Percentiles rank a stretch among this genome's conserved stretches.
phyloP scores from a whole-genome alignment of 2,329 filamentous ascomycete species.

The Penicillium oxalicum region DNA sequence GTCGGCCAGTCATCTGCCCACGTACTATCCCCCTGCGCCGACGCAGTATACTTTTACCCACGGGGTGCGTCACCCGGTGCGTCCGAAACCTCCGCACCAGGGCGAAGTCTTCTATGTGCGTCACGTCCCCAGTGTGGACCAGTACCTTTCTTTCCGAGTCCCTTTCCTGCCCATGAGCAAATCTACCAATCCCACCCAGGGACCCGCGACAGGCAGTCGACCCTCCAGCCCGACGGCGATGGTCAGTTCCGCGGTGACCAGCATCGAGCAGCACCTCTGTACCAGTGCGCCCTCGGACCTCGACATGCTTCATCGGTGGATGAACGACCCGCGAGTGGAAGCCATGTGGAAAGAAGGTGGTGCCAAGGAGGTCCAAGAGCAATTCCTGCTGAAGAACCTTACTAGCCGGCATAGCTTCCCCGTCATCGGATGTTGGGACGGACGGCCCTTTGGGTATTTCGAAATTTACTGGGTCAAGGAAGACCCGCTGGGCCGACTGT shows the following conservation, averaged over 20 bases:
- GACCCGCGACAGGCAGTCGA: conserved; percentile 44
- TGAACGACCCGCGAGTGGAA: conserved; percentile 76
- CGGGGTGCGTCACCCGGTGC: conserved; percentile 73
- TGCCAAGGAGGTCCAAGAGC: conserved; percentile 51
- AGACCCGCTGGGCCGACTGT: conserved; percentile 65
- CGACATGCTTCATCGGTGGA: conserved; percentile 76
- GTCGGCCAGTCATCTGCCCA: conserved; percentile 78
- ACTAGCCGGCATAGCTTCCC: conserved; percentile 74
- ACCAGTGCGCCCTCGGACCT: conserved; percentile 47
- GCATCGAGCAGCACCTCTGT: conserved; percentile 40
- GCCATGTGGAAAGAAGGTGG: conserved; percentile 74
- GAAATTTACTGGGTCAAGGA: conserved; percentile 99
- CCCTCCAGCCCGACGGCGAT: conserved; percentile 23
- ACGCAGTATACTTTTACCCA: conserved; percentile 75
- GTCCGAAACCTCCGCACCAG: conserved; percentile 82
- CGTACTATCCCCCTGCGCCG: conserved; percentile 80
- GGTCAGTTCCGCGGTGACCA: conserved; percentile 30
- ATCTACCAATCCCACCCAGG: conserved; percentile 27
- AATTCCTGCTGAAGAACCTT: conserved; percentile 63
- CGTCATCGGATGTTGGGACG: conserved; percentile 88
- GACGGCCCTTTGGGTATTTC: conserved; percentile 92
- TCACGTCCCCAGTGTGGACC: conserved; percentile 71
- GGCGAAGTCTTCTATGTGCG: conserved; percentile 88
- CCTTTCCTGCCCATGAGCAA: conserved; percentile 53
- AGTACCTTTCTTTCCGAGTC: conserved; percentile 84